Percentiles rank a stretch among this genome's conserved stretches.
These are phyloP conservation scores for Austroboletus festivus DNA, from an alignment of 768 basidiomycete genomes.

Conservation along the genomic window DNA sequence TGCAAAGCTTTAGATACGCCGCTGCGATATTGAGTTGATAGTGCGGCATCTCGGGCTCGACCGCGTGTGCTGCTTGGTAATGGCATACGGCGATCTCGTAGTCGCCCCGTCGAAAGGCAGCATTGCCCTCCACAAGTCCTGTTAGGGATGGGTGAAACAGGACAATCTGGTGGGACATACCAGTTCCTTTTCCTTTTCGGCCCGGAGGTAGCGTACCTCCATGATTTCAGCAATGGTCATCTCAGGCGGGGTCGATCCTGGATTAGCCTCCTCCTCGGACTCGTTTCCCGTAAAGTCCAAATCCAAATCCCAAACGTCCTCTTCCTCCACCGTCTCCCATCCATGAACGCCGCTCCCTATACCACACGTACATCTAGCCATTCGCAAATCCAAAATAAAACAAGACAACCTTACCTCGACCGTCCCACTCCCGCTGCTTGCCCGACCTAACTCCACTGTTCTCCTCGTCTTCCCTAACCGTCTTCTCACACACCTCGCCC, in stretches of 20 bases:
- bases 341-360: conserved; percentile 59
- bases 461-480: conserved; percentile 67
- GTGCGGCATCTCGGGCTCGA: conserved; percentile 71
- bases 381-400: not conserved
- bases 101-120: conserved; percentile 62
- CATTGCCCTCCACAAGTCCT: conserved; percentile 56
- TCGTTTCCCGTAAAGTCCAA: conserved; percentile 61
- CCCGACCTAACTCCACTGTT: conserved; percentile 56
- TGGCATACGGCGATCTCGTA: conserved; percentile 52
- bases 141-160: conserved; percentile 2
- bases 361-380: conserved; percentile 1
- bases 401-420: conserved; percentile 44
- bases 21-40: conserved; percentile 78
- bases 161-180: conserved; percentile 33
- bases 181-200: conserved; percentile 69
- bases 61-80: conserved; percentile 58
- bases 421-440: conserved; percentile 77
- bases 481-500: conserved; percentile 72
- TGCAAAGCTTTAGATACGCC: conserved; percentile 64
- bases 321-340: conserved; percentile 74
- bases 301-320: conserved; percentile 73
- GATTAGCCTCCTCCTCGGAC: conserved; percentile 47
- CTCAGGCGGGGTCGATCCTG: conserved; percentile 26
- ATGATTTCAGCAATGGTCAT: conserved; percentile 74
- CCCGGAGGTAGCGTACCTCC: conserved; percentile 69